These are phyloP conservation scores for Phaeodactylum tricornutum DNA, from an alignment of 108 stramenopile species.

Conservation along the genomic window DNA sequence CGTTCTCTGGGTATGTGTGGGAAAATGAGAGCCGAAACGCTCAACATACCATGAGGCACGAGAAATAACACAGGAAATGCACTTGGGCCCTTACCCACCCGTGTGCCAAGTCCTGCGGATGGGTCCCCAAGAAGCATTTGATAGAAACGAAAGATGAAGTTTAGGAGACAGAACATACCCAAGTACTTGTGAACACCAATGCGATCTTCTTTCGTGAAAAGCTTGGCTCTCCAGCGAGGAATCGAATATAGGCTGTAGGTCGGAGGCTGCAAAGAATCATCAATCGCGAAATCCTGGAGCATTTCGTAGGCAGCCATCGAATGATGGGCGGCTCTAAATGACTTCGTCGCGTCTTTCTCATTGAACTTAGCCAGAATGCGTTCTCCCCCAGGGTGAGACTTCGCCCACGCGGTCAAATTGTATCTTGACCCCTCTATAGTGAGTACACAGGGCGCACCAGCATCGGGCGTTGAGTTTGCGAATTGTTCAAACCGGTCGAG, in stretches of 20 bases:
- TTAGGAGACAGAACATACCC: conserved; percentile 38
- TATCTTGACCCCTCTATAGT: conserved; percentile 22
- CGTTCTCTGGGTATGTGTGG: conserved; percentile 51
- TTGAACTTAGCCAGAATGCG: conserved; percentile 39
- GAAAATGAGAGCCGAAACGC: conserved; percentile 41
- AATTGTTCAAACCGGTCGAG: too few species aligned
- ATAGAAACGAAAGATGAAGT: conserved; percentile 33
- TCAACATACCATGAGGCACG: conserved; percentile 43
- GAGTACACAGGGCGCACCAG: too few species aligned
- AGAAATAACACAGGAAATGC: conserved; percentile 18
- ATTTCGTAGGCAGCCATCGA: conserved; percentile 35
- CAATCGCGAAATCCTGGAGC: conserved; percentile 29
- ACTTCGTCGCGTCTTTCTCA: conserved; percentile 43
- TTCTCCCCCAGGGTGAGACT: conserved; percentile 50
- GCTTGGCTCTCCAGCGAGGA: conserved; percentile 16
- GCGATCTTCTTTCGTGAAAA: conserved; percentile 59
- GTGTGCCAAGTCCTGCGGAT: conserved; percentile 34
- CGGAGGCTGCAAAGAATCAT: background rate
- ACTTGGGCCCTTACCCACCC: conserved; percentile 17
- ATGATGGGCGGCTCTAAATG: conserved; percentile 45
- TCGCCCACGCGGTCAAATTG: conserved; percentile 52
- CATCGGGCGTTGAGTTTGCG: too few species aligned
- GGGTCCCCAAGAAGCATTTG: conserved; percentile 47
- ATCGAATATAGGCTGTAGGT: background rate
- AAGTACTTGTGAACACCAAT: conserved; percentile 48